Evolutionary conservation across 371 early-diverging fungal genomes (phyloP).

Genomic region (Rhizomucor pusillus): DNA sequence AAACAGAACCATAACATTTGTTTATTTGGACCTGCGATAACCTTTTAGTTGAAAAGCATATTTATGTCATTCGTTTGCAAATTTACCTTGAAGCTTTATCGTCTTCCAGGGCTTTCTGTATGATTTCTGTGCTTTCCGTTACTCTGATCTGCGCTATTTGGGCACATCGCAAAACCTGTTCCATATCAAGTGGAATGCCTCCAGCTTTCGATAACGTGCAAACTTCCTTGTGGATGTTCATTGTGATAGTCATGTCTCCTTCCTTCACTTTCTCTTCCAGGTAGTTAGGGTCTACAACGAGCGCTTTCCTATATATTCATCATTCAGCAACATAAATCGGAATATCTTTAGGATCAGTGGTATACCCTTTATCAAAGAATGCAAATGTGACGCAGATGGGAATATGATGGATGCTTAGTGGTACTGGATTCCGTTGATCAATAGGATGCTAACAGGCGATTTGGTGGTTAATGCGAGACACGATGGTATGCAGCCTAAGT

Average conservation of each 20-base stretch:
- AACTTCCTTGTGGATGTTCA: constrained; percentile 90
- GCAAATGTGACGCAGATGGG: constrained; percentile 92
- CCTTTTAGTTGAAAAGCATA: too few relatives aligned
- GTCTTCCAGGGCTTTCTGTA: constrained; percentile 61
- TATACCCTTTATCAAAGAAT: constrained; percentile 83
- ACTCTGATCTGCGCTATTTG: constrained; percentile 76
- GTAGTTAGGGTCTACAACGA: constrained; percentile 83
- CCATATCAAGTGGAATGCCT: constrained; percentile 72
- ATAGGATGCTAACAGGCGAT: constrained; percentile 66
- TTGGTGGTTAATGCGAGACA: neutral
- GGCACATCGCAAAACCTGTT: constrained; percentile 72
- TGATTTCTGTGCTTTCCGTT: constrained; percentile 67
- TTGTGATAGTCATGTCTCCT: constrained; percentile 83
- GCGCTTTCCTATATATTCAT: constrained; percentile 49
- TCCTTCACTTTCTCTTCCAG: constrained; percentile 83
- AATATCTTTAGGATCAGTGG: neutral
- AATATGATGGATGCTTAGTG: constrained; percentile 91
- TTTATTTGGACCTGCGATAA: too few relatives aligned
- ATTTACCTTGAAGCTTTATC: constrained; percentile 37
- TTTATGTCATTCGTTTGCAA: too few relatives aligned
- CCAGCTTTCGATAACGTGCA: constrained; percentile 91
- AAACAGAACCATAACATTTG: too few relatives aligned
- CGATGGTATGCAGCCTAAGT: neutral
- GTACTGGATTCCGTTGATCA: constrained; percentile 88
- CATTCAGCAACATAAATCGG: neutral